Base-by-base conservation (phyloP, 257 asterid genomes). In the Penstemon barbatus region DNA sequence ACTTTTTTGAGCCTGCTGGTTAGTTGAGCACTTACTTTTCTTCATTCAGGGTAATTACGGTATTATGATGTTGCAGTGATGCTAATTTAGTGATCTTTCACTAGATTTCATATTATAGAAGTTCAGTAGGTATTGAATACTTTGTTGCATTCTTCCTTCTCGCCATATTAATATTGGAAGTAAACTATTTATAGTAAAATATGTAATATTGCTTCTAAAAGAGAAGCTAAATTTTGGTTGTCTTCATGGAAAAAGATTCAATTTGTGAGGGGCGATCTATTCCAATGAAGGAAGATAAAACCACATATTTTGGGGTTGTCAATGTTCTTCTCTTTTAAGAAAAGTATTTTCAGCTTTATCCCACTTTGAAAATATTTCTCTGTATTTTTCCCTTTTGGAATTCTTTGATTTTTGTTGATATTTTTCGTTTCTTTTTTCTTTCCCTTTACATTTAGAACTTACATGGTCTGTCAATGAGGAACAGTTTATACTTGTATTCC, bases 1-100 rank as follows among this genome's bases (percentile, higher is more conserved):
- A 94, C 74, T 94, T 94, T 80, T 94, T 94, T 57, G 99, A 94
- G 86, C 81, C 95, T 75, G 96, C 99, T 66, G 99, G 99, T 94
- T 77, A 76, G 96, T 84, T 79, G 76, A 69, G 41, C 74, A 70
- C 72, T 64, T 57, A 68, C 53, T 46, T 70, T 44, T 59, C 33
- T 74, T 37, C 9, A 8, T 5, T 58, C 66, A 73, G 71, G 62
- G 69, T 72, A 65, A 39, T 61, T 66, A 54, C 56, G 39, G 58
- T 70, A 33, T 57, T 25, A 59, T 65, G 59, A 64, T 63, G 37
- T 59, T 58, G 41, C 42, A 49, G 3, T 57, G 7, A 36, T 54
- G 62, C 62, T 73, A 44, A 42, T 68, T 67, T 52, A 13, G 71
- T 71, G 72, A 54, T 62, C 61, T 43, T 8, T 61, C 56, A 62